Evolutionary conservation across 2,329 filamentous ascomycete genomes (phyloP).

Genomic region (Aspergillus tanneri): DNA sequence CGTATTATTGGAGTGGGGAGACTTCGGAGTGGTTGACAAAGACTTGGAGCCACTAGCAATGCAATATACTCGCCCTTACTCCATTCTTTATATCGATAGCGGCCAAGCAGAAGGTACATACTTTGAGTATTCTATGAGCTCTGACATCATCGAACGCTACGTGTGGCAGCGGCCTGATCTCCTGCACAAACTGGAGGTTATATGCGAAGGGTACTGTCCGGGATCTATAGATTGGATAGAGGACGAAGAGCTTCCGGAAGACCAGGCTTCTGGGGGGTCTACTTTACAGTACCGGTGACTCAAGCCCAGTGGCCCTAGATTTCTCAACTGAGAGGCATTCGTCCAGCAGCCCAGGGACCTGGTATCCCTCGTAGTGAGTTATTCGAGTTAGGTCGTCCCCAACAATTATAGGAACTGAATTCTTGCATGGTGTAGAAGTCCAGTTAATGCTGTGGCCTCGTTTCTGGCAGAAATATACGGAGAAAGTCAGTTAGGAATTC

Average conservation of each 20-base stretch:
- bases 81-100: neutral
- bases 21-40: neutral
- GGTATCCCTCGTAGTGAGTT: neutral
- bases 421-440: constrained; percentile 4
- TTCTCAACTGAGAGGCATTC: constrained; percentile 5
- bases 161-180: neutral
- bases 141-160: neutral
- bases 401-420: constrained; percentile 10
- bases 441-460: constrained; percentile 13
- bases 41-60: neutral
- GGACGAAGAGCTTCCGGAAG: neutral
- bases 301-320: constrained; percentile 6
- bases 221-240: neutral
- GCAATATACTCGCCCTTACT: neutral
- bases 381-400: neutral
- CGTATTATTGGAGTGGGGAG: neutral
- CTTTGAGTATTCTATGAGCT: neutral
- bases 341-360: neutral
- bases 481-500: neutral
- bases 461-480: constrained; percentile 9
- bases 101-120: neutral
- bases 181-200: neutral
- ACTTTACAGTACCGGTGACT: constrained; percentile 10
- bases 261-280: constrained; percentile 2
- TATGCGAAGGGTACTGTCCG: neutral